Evolutionary conservation across 495 filamentous ascomycete genomes (phyloP), one percentile per base, ranked within the genome.

Genomic region (Opeltia flavorubescens): DNA sequence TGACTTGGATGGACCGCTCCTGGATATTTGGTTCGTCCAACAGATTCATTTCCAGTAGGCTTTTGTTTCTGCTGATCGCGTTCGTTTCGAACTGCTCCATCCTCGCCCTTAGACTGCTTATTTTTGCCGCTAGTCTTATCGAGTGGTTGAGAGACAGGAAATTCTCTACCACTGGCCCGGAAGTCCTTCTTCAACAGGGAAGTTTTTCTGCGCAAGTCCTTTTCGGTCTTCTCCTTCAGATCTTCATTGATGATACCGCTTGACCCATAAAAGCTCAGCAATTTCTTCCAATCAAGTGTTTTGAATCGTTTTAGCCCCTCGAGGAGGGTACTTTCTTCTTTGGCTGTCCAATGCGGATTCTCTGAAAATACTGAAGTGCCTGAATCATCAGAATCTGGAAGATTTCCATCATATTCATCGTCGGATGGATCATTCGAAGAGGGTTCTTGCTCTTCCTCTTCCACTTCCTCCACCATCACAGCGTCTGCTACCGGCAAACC

Each of bases 401-500:
- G 25, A 9, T 34, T 9, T 8, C 17, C 31, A 23, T 8, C 36
- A 5, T 12, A n/a, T 3, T 17, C 20, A 17, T 29, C 35, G 24
- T 31, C 24, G 28, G 36, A 40, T 29, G 23, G 35, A 24, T 35
- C 35, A 21, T 44, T 24, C n/a, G 30, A 34, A 18, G 43, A 39
- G 20, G 25, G 23, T n/a, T 26, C 25, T 4, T 20, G 20, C 2
- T 35, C 34, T 15, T 18, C 30, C n/a, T 36, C 34, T 9, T 2
- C 25, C 2, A 6, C 8, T n/a, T 25, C 18, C n/a, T 28, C 12
- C 0, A n/a, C n/a, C n/a, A n/a, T n/a, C n/a, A n/a, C n/a, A n/a
- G n/a, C n/a, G n/a, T n/a, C n/a, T n/a, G 59, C 61, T 21, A 59
- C 17, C 3, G 55, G 47, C 21, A 66, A 34, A 2, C 66, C 65